Percentiles rank a stretch among this genome's conserved stretches.
Conservation (phyloP, 202 grass and related monocot genomes). For the Zizania palustris region DNA sequence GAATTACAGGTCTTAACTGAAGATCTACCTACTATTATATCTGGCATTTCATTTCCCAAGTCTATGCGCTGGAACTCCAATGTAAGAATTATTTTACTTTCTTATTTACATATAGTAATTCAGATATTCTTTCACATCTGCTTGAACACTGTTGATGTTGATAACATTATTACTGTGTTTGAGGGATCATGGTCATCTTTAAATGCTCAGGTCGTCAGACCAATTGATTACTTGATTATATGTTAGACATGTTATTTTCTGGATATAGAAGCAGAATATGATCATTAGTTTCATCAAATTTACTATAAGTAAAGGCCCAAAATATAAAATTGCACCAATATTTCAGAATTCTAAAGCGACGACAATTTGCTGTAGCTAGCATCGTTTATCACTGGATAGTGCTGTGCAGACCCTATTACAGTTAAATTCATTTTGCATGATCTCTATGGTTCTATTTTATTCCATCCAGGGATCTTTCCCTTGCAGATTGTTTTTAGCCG, state of each 20-base stretch:
- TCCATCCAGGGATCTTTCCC: slow-evolving; percentile 5
- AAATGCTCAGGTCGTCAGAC: slow-evolving; percentile 4
- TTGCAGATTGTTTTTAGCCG: slow-evolving; percentile 85
- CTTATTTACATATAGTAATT: not conserved
- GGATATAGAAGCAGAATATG: not conserved
- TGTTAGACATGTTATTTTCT: not conserved
- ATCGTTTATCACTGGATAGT: not conserved
- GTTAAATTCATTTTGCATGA: not conserved
- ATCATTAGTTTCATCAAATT: not conserved
- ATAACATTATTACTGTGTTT: slow-evolving; percentile 8
- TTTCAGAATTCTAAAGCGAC: not conserved
- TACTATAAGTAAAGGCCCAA: not conserved
- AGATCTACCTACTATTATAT: slow-evolving; percentile 70
- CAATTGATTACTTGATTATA: not conserved
- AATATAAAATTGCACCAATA: not conserved
- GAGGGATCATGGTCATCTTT: not conserved
- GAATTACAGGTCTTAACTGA: slow-evolving; percentile 69
- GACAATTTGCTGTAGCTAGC: not conserved
- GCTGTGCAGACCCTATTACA: slow-evolving; percentile 5
- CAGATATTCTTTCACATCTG: not conserved
- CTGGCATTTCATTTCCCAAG: slow-evolving; percentile 90
- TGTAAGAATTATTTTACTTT: slow-evolving; percentile 45
- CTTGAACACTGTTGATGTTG: not conserved
- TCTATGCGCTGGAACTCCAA: slow-evolving; percentile 98
- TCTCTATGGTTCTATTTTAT: slow-evolving; percentile 17